These are phyloP conservation scores for Lentinus tigrinus DNA, from an alignment of 768 basidiomycete genomes.

Conservation along the genomic window DNA sequence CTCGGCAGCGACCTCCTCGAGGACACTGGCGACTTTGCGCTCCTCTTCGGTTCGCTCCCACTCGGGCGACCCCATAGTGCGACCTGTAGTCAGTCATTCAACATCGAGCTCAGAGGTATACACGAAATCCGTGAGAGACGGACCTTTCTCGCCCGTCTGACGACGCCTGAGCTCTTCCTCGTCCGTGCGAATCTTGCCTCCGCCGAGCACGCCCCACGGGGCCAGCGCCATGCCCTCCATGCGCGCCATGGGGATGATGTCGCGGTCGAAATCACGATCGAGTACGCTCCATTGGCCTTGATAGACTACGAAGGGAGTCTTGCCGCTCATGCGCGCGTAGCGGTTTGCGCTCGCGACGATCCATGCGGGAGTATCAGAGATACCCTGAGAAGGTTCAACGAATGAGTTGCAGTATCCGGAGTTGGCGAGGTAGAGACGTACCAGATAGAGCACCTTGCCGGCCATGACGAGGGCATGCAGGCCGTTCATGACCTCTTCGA, in stretches of 20 bases:
- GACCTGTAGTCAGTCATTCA: constrained; percentile 27
- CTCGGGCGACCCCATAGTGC: constrained; percentile 22
- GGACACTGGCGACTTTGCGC: constrained; percentile 31
- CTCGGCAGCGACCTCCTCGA: constrained; percentile 41
- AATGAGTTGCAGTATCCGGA: neutral
- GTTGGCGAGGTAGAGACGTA: neutral
- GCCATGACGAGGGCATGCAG: constrained; percentile 48
- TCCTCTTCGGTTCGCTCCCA: constrained; percentile 39
- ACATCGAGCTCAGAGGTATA: neutral
- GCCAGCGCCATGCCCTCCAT: constrained; percentile 31
- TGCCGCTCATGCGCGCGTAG: constrained; percentile 34
- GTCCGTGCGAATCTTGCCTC: constrained; percentile 36
- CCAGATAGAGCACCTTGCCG: constrained; percentile 44
- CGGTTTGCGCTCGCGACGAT: constrained; percentile 34
- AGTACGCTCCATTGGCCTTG: constrained; percentile 32
- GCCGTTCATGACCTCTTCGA: constrained; percentile 55
- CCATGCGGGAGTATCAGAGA: constrained; percentile 34
- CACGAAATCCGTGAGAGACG: constrained; percentile 15
- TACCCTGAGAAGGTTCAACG: constrained; percentile 7
- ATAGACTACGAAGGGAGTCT: constrained; percentile 41
- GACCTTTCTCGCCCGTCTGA: constrained; percentile 25
- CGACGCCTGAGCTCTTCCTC: constrained; percentile 30
- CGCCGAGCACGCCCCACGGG: constrained; percentile 38
- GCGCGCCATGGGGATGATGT: constrained; percentile 34
- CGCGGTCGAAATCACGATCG: constrained; percentile 39